phyloP scores from a whole-genome alignment of 2,329 filamentous ascomycete genomes.

The Metarhizium humberi region DNA sequence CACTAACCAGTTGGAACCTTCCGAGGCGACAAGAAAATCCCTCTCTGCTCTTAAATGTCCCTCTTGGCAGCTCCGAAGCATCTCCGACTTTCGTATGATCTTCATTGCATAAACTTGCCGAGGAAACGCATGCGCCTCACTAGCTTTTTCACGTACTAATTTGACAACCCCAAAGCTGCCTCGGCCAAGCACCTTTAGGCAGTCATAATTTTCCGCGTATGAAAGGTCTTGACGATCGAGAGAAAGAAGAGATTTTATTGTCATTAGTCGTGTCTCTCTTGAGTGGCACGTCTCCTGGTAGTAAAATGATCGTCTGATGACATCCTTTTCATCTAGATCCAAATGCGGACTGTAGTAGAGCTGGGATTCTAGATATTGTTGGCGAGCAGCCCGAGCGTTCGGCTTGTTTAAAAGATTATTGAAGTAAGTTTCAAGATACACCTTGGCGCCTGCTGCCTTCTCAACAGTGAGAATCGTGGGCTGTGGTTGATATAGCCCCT shows the following conservation, averaged over 20 bases:
- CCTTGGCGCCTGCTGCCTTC: conserved; percentile 68
- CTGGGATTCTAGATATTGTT: conserved; percentile 31
- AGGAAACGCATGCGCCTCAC: conserved; percentile 16
- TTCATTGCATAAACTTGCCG: conserved; percentile 86
- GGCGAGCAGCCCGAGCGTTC: conserved; percentile 19
- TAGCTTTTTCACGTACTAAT: conserved; percentile 61
- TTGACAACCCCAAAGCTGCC: conserved; percentile 92
- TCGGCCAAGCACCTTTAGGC: conserved; percentile 75
- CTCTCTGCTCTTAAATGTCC: conserved; percentile 84
- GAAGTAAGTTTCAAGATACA: conserved; percentile 80
- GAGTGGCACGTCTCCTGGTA: conserved; percentile 64
- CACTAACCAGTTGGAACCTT: conserved; percentile 68
- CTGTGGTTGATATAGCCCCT: conserved; percentile 15
- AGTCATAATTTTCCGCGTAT: conserved; percentile 50
- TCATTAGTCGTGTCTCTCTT: conserved; percentile 59
- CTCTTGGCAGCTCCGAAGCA: conserved; percentile 86
- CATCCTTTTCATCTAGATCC: conserved; percentile 43
- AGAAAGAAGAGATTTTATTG: conserved; percentile 22
- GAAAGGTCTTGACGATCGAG: conserved; percentile 7
- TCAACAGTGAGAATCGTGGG: conserved; percentile 56
- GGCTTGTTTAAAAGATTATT: conserved; percentile 53
- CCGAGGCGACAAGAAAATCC: conserved; percentile 82
- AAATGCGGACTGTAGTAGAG: conserved; percentile 47
- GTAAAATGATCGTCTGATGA: conserved; percentile 49
- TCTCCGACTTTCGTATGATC: conserved; percentile 86